These are phyloP conservation scores for Ophiorrhiza pumila DNA, from an alignment of 257 asterid genomes.

Conservation along the genomic window DNA sequence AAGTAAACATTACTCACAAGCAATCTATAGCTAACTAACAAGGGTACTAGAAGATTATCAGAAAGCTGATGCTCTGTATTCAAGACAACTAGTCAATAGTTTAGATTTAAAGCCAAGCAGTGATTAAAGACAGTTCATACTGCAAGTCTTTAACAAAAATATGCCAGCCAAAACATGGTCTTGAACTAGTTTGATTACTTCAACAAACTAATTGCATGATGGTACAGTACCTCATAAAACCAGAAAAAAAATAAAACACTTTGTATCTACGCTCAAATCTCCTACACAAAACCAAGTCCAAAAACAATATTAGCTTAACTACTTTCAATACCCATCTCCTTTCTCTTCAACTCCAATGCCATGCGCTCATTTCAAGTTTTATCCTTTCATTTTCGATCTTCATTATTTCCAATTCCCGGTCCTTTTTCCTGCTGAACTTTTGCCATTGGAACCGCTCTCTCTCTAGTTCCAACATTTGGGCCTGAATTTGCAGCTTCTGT, in stretches of 20 bases:
- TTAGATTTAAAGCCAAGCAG: neutral
- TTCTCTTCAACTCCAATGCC: constrained; percentile 37
- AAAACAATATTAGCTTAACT: constrained; percentile 4
- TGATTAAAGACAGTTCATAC: neutral
- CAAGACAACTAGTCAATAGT: neutral
- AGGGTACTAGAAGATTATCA: neutral
- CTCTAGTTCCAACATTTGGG: constrained; percentile 43
- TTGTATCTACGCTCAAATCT: neutral
- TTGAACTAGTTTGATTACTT: neutral
- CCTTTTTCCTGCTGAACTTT: constrained; percentile 39
- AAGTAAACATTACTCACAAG: too few species aligned
- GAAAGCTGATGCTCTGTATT: neutral
- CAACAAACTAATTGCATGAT: neutral
- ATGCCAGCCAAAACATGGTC: constrained; percentile 6
- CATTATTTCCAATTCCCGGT: constrained; percentile 36
- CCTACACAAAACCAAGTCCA: neutral
- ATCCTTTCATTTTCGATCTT: constrained; percentile 39
- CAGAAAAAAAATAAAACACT: neutral
- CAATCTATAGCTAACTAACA: too few species aligned
- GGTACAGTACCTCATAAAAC: constrained; percentile 10
- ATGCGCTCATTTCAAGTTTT: constrained; percentile 43
- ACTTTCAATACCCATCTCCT: constrained; percentile 30
- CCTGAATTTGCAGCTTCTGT: constrained; percentile 37
- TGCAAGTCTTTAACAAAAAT: constrained; percentile 1
- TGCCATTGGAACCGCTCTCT: constrained; percentile 45